A percentile compares a stretch with the other conserved stretches of the same genome.
Conservation (phyloP, 2,329 filamentous ascomycete species). For the Cladobotryum protrusum region DNA sequence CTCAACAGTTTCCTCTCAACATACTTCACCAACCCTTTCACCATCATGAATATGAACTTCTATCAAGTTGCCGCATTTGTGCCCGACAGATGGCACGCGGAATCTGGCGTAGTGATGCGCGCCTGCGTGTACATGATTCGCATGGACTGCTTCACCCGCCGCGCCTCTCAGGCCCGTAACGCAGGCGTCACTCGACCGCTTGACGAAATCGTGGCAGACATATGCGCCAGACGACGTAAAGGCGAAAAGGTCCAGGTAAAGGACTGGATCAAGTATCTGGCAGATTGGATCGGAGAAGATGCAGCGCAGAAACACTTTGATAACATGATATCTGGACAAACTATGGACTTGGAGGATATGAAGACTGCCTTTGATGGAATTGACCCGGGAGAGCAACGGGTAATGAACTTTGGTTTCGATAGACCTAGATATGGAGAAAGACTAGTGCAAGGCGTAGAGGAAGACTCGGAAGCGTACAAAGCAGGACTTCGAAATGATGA, state of each 20-base stretch:
- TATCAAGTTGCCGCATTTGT: background rate
- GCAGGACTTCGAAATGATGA: background rate
- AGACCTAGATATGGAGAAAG: background rate
- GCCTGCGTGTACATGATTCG: constrained; percentile 9
- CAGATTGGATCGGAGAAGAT: background rate
- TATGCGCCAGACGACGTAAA: background rate
- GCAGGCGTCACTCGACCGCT: background rate
- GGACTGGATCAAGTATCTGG: constrained; percentile 1
- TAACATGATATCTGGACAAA: background rate
- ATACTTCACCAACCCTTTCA: constrained; percentile 2
- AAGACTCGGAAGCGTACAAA: background rate
- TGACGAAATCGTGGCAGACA: constrained; percentile 1
- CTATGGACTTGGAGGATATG: constrained; percentile 7
- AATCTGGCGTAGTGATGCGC: background rate
- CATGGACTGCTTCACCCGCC: constrained; percentile 6
- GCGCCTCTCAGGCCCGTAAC: background rate
- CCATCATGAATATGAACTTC: background rate
- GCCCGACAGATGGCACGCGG: background rate
- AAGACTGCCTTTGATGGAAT: constrained; percentile 4
- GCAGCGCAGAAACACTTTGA: background rate
- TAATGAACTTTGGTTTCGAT: constrained; percentile 5
- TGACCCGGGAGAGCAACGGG: background rate
- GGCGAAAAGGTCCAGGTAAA: background rate
- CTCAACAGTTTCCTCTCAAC: constrained; percentile 2
- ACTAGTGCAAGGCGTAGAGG: background rate